A percentile compares a stretch with the other conserved stretches of the same genome.
Evolutionary conservation across 129 eudicot genomes (phyloP).

Genomic region (Escallonia rubra): DNA sequence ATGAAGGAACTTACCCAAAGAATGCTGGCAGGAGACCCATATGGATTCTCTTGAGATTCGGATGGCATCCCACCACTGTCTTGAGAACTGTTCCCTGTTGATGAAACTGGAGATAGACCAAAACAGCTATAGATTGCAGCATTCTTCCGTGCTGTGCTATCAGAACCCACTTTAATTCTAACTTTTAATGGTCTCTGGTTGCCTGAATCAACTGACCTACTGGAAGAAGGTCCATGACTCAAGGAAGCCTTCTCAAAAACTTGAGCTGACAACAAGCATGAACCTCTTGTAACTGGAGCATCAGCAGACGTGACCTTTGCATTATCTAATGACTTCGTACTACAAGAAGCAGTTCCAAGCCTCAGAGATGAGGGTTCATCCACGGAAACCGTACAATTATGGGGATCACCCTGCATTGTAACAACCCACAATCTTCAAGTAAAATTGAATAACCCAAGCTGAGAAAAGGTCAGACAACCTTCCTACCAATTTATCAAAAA

Average conservation of each 20-base stretch:
- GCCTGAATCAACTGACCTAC: constrained; percentile 30
- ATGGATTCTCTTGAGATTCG: constrained; percentile 23
- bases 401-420: constrained; percentile 41
- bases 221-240: constrained; percentile 21
- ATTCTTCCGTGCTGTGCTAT: constrained; percentile 35
- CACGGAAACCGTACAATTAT: constrained; percentile 23
- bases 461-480: neutral
- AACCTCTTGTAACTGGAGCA: constrained; percentile 24
- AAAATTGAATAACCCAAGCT: constrained; percentile 12
- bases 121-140: constrained; percentile 58
- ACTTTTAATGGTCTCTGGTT: constrained; percentile 50
- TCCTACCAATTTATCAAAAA: constrained; percentile 5
- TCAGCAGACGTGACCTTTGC: constrained; percentile 16
- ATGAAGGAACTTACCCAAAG: constrained; percentile 40
- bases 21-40: constrained; percentile 42
- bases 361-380: constrained; percentile 24
- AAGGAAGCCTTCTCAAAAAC: constrained; percentile 19
- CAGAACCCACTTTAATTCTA: constrained; percentile 61
- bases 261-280: constrained; percentile 26
- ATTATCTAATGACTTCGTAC: constrained; percentile 4
- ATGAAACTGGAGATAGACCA: constrained; percentile 59
- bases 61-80: constrained; percentile 32
- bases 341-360: constrained; percentile 24
- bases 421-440: constrained; percentile 31
- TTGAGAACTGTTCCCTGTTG: constrained; percentile 42